A percentile compares a stretch with the other conserved stretches of the same genome.
Evolutionary conservation across 768 basidiomycete genomes (phyloP).

Genomic region (Tylopilus balloui): DNA sequence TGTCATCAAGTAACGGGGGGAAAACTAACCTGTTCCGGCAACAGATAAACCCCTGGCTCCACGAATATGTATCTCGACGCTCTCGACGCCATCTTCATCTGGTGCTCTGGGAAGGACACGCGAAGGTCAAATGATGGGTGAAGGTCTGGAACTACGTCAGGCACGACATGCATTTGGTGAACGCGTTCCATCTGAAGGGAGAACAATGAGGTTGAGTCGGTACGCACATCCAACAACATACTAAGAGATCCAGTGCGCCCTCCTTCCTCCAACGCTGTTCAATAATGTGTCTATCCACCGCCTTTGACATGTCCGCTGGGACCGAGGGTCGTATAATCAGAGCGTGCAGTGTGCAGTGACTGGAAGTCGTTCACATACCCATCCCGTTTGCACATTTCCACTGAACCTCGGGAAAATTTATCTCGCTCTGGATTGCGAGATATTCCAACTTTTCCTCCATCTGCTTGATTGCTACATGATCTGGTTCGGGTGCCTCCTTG

Average conservation of each 20-base stretch:
- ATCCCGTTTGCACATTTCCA: constrained; percentile 78
- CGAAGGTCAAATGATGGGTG: constrained; percentile 73
- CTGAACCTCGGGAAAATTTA: constrained; percentile 80
- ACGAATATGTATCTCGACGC: constrained; percentile 38
- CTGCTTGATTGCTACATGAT: constrained; percentile 38
- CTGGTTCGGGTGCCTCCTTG: constrained; percentile 24
- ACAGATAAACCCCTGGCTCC: constrained; percentile 66
- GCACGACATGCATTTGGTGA: constrained; percentile 86
- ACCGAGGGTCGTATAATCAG: not conserved
- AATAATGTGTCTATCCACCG: constrained; percentile 71
- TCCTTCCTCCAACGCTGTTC: constrained; percentile 85
- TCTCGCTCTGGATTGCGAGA: constrained; percentile 72
- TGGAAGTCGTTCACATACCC: constrained; percentile 45
- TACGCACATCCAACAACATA: constrained; percentile 23
- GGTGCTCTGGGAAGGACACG: constrained; percentile 47
- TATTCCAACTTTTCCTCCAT: constrained; percentile 50
- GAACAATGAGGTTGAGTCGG: not conserved
- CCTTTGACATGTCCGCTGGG: constrained; percentile 62
- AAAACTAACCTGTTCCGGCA: constrained; percentile 58
- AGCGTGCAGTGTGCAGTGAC: not conserved
- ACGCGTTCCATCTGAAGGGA: constrained; percentile 88
- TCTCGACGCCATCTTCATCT: constrained; percentile 17
- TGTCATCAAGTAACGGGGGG: not conserved
- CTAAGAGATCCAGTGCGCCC: constrained; percentile 79
- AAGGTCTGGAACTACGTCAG: constrained; percentile 74